A percentile compares a stretch with the other conserved stretches of the same genome.
These are phyloP conservation scores for Galium porrigens DNA, from an alignment of 305 asterid genomes.

Conservation along the genomic window DNA sequence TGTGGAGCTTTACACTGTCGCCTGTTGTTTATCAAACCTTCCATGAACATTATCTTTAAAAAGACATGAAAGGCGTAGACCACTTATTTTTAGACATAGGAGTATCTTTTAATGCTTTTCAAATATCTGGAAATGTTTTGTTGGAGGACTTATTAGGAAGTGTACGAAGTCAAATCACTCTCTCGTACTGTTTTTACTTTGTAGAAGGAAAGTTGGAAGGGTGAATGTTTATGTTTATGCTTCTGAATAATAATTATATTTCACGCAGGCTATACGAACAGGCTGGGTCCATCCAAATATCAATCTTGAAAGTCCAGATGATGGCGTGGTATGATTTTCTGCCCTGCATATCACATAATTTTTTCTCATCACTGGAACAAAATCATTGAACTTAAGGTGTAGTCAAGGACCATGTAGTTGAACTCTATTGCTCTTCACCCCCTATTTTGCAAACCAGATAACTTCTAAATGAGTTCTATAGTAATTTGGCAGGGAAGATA, in stretches of 20 bases:
- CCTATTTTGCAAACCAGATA: not conserved
- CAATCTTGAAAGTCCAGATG: conserved; percentile 40
- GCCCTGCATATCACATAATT: not conserved
- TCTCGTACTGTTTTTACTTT: not conserved
- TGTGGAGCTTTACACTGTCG: not conserved
- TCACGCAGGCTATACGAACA: conserved; percentile 38
- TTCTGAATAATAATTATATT: not conserved
- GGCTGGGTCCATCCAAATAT: conserved; percentile 47
- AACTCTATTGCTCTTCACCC: not conserved
- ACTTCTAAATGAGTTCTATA: not conserved
- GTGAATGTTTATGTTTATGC: not conserved
- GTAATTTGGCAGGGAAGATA: not conserved
- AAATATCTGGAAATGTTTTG: not conserved
- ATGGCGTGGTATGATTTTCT: conserved; percentile 32
- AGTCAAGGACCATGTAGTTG: not conserved
- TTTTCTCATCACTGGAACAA: not conserved
- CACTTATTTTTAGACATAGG: not conserved
- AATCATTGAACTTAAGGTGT: not conserved
- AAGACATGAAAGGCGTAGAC: not conserved
- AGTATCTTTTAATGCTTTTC: not conserved
- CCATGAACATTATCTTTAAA: not conserved
- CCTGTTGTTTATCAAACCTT: not conserved
- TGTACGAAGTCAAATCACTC: not conserved
- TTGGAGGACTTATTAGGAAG: not conserved
- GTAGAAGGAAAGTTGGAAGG: not conserved